phyloP scores from a whole-genome alignment of 1,139 yeast species.

The Protomyces inundatus region DNA sequence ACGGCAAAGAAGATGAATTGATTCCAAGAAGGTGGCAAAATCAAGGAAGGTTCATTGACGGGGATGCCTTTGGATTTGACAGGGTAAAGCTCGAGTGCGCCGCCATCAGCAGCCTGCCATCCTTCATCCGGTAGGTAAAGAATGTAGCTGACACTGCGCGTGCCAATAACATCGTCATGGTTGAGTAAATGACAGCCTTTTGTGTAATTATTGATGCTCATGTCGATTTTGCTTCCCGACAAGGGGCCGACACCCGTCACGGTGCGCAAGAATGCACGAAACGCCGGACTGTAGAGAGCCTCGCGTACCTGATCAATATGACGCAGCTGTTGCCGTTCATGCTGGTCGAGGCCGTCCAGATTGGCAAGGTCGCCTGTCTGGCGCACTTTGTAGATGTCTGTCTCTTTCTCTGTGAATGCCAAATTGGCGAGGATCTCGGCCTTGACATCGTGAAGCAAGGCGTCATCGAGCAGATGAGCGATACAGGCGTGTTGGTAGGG shows the following conservation, averaged over 20 bases:
- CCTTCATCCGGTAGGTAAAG: conserved; percentile 77
- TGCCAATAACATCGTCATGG: conserved; percentile 97
- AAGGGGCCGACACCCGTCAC: conserved; percentile 86
- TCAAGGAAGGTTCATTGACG: conserved; percentile 61
- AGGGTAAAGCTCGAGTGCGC: conserved; percentile 81
- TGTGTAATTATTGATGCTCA: conserved; percentile 84
- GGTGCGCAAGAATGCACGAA: conserved; percentile 72
- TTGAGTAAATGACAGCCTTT: conserved; percentile 90
- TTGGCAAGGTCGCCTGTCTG: conserved; percentile 97
- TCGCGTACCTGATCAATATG: conserved; percentile 70
- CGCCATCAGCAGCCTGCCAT: conserved; percentile 90
- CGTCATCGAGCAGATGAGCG: conserved; percentile 64
- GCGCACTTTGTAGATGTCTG: conserved; percentile 87
- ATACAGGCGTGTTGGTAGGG: conserved; percentile 93
- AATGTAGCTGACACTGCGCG: conserved; percentile 87
- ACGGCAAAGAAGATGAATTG: conserved; percentile 94
- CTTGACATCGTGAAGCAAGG: conserved; percentile 69
- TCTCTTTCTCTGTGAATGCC: conserved; percentile 89
- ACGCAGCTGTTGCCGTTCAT: conserved; percentile 68
- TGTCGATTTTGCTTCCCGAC: conserved; percentile 83
- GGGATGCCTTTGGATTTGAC: conserved; percentile 88
- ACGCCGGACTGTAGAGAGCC: conserved; percentile 79
- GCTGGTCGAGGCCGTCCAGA: conserved; percentile 73
- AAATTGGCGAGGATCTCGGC: conserved; percentile 76
- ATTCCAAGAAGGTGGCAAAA: conserved; percentile 86